Conservation (phyloP, 2,329 filamentous ascomycete species). For the Plenodomus lindquistii region DNA sequence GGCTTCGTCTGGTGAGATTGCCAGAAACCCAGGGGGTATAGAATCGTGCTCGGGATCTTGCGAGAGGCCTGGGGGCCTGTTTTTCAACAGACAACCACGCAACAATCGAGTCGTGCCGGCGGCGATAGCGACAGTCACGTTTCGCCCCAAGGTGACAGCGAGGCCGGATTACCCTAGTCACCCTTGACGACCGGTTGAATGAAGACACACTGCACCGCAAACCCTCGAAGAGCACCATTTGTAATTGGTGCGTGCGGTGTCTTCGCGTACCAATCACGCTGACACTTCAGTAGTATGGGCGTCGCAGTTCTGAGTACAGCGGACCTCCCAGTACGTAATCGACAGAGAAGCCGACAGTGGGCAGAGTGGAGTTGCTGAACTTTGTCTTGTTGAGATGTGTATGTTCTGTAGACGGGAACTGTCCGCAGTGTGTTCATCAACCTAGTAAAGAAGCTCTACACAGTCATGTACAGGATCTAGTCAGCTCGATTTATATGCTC, state of each 20-base stretch:
- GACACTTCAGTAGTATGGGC: slow-evolving; percentile 17
- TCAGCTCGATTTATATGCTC: no score
- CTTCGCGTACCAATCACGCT: slow-evolving; percentile 19
- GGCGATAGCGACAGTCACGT: neutral
- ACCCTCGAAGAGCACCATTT: slow-evolving; percentile 9
- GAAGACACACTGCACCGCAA: neutral
- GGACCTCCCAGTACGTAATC: slow-evolving; percentile 13
- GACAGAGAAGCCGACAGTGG: slow-evolving; percentile 19
- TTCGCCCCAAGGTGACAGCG: neutral
- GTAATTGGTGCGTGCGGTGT: slow-evolving; percentile 4
- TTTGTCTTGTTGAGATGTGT: slow-evolving; percentile 13
- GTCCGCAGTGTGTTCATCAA: neutral
- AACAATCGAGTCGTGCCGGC: neutral
- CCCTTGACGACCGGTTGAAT: neutral
- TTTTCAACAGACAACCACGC: neutral
- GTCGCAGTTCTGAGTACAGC: slow-evolving; percentile 12
- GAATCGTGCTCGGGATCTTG: neutral
- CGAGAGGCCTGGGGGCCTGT: neutral
- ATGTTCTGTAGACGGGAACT: neutral
- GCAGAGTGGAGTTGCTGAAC: slow-evolving; percentile 7
- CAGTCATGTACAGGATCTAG: no score
- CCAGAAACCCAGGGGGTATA: slow-evolving; percentile 5
- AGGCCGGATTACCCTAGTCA: neutral
- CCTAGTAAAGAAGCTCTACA: slow-evolving; percentile 3
- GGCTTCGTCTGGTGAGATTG: slow-evolving; percentile 13